Evolutionary conservation across 169 alveolate species (phyloP), one percentile per base, ranked within the genome.

Genomic region (Sarcocystis neurona): DNA sequence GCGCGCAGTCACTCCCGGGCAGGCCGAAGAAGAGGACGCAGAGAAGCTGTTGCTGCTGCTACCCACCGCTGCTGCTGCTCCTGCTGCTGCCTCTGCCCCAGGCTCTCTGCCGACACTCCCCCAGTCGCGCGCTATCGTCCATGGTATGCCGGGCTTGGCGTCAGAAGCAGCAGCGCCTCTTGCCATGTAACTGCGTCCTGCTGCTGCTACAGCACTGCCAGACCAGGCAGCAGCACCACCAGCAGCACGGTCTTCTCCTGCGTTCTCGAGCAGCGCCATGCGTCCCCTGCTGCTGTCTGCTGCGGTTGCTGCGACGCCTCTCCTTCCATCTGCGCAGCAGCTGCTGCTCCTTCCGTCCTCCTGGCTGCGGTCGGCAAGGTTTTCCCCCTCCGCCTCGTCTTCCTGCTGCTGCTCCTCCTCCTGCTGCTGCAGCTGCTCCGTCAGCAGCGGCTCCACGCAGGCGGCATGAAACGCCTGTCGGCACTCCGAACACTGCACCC

Each of bases 401-500:
- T 72, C 47, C 82, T 5, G 87, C 68, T 39, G 86, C 79, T 4
- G 68, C 39, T 2, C 72, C 32, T 72, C 85, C 39, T 79, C 43
- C 39, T 63, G 80, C 63, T 66, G 23, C 75, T 48, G 68, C 70
- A 75, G 91, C 88, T 87, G 91, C 53, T 87, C 70, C 50, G 75
- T 63, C 32, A 82, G 70, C 27, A 87, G 91, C 87, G 48, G 74
- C 46, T 50, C 48, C 37, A 87, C 91, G 56, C 91, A 87, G 12
- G 63, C 56, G 50, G 66, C 34, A 75, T 87, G 91, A 75, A 77
- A 87, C 32, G 82, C 58, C 44, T 82, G 63, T 48, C 85, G 41
- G 84, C 91, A 87, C 74, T 60, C 82, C 84, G 63, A 43, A 82
- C 91, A 87, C 72, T 88, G 85, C 30, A 78, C 47, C 91, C 91